These are phyloP conservation scores for Jackrogersella minutella DNA, from an alignment of 495 filamentous ascomycete species.

Conservation along the genomic window DNA sequence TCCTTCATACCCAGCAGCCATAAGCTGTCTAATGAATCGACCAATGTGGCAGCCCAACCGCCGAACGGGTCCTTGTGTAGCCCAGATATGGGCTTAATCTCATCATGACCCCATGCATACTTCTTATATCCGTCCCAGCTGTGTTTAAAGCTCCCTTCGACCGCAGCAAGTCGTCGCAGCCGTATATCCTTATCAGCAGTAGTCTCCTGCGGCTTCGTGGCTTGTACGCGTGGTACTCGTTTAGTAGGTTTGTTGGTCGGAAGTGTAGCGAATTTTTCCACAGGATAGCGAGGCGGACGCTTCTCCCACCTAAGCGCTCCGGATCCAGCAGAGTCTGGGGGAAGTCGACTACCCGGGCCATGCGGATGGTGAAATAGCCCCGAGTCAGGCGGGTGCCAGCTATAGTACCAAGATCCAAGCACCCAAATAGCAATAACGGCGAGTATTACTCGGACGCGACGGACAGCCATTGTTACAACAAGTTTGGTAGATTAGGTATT, in stretches of 20 bases:
- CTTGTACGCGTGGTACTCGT: constrained; percentile 77
- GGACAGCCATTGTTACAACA: constrained; percentile 36
- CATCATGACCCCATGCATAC: constrained; percentile 80
- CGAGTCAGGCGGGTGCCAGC: constrained; percentile 29
- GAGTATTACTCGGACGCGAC: constrained; percentile 41
- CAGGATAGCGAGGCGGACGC: constrained; percentile 53
- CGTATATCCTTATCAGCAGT: constrained; percentile 38
- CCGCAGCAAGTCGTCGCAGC: constrained; percentile 61
- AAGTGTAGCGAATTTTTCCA: constrained; percentile 69
- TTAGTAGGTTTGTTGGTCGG: constrained; percentile 70
- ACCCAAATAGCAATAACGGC: constrained; percentile 42
- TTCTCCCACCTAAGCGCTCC: constrained; percentile 35
- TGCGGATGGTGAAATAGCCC: constrained; percentile 15
- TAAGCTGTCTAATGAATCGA: constrained; percentile 84
- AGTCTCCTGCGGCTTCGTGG: constrained; percentile 45
- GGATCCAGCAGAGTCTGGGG: constrained; percentile 9
- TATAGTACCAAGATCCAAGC: constrained; percentile 44
- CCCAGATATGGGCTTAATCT: constrained; percentile 71
- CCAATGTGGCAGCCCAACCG: constrained; percentile 85
- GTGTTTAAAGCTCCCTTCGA: constrained; percentile 73
- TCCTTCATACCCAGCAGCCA: constrained; percentile 87
- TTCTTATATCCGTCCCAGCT: constrained; percentile 80
- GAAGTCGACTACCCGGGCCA: constrained; percentile 10
- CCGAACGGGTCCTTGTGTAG: constrained; percentile 71
- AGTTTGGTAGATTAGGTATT: neutral